Evolutionary conservation across 192 early-diverging fungal genomes (phyloP).

Genomic region (Phlyctochytrium arcticum): DNA sequence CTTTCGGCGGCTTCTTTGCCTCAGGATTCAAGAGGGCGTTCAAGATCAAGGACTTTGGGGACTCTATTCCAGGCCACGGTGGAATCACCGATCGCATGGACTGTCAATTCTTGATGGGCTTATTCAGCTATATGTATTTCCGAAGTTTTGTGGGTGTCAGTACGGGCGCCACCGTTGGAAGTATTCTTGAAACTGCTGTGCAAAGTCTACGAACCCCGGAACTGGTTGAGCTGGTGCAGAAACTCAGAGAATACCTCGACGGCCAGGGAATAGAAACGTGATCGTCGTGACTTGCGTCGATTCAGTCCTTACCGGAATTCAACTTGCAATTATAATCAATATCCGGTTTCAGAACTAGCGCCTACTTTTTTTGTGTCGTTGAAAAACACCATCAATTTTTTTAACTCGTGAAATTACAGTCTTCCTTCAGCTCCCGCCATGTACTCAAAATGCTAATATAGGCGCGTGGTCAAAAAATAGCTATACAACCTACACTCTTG

Average conservation of each 20-base stretch:
- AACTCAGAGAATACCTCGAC: slow-evolving; percentile 49
- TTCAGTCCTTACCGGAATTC: too few species aligned
- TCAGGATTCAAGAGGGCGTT: slow-evolving; percentile 95
- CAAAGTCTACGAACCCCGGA: not conserved
- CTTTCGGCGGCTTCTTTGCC: slow-evolving; percentile 98
- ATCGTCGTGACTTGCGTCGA: too few species aligned
- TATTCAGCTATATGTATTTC: slow-evolving; percentile 90
- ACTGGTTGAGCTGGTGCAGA: slow-evolving; percentile 27
- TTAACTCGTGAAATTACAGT: too few species aligned
- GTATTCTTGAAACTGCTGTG: slow-evolving; percentile 19
- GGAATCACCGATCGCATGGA: slow-evolving; percentile 97
- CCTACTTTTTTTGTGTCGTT: too few species aligned
- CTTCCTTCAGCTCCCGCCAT: too few species aligned
- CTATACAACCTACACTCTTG: too few species aligned
- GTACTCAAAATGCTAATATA: too few species aligned
- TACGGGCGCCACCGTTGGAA: slow-evolving; percentile 53
- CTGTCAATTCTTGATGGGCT: slow-evolving; percentile 96
- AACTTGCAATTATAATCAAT: too few species aligned
- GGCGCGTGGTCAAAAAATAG: too few species aligned
- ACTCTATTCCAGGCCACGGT: slow-evolving; percentile 96
- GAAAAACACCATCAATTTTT: too few species aligned
- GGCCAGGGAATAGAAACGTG: slow-evolving; percentile 29
- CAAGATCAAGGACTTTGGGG: slow-evolving; percentile 95
- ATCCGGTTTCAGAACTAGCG: too few species aligned
- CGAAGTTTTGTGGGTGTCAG: slow-evolving; percentile 62